Conservation (phyloP, 2,329 filamentous ascomycete genomes). For the Cyclaneusma minus region DNA sequence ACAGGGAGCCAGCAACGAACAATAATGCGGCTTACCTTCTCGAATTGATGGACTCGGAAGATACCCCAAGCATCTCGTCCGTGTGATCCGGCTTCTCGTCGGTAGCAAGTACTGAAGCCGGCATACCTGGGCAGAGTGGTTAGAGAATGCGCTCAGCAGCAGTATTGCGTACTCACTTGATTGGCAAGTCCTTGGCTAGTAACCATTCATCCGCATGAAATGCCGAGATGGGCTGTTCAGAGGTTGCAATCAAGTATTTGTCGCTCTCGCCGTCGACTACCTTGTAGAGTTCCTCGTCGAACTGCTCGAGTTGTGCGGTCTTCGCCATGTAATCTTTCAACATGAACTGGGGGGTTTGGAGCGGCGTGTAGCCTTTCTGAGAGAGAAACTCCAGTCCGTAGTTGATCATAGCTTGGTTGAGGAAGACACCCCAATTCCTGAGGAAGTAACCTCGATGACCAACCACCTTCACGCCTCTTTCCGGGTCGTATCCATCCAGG, state of each 20-base stretch:
- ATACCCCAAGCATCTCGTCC: slow-evolving; percentile 94
- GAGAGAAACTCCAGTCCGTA: slow-evolving; percentile 85
- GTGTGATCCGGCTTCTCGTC: slow-evolving; percentile 86
- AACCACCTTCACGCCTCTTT: slow-evolving; percentile 84
- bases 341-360: slow-evolving; percentile 90
- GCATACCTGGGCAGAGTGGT: slow-evolving; percentile 39
- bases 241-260: slow-evolving; percentile 68
- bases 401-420: slow-evolving; percentile 88
- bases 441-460: slow-evolving; percentile 92
- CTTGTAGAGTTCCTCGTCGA: slow-evolving; percentile 97
- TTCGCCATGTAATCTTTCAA: slow-evolving; percentile 92
- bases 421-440: slow-evolving; percentile 74
- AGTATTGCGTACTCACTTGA: slow-evolving; percentile 43
- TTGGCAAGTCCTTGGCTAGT: slow-evolving; percentile 66
- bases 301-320: slow-evolving; percentile 91
- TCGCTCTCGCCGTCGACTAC: slow-evolving; percentile 83
- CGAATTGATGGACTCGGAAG: slow-evolving; percentile 96
- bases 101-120: slow-evolving; percentile 89
- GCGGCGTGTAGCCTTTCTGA: slow-evolving; percentile 63
- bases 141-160: slow-evolving; percentile 3
- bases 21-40: slow-evolving; percentile 44
- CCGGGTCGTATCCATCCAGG: slow-evolving; percentile 82
- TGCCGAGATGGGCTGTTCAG: slow-evolving; percentile 87
- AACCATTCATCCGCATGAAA: slow-evolving; percentile 93
- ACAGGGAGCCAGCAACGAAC: slow-evolving; percentile 2